Conservation (phyloP, 2,329 filamentous ascomycete species). For the Sarocladium kiliense region DNA sequence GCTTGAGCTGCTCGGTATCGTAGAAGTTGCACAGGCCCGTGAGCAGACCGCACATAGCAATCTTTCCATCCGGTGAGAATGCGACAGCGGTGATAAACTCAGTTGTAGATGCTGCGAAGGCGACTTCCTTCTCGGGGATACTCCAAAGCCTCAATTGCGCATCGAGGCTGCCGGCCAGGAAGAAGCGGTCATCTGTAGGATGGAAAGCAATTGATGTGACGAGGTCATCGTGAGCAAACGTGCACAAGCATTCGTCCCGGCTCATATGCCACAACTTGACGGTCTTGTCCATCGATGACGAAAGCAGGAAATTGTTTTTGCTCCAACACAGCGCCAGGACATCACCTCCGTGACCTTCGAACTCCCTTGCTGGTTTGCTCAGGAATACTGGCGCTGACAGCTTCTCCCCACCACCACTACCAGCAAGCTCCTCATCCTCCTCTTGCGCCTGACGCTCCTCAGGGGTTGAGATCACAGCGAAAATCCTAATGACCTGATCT, state of each 20-base stretch:
- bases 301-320: constrained; percentile 96
- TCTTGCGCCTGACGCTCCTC: constrained; percentile 75
- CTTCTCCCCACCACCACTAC: constrained; percentile 42
- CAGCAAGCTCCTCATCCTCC: constrained; percentile 44
- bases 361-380: constrained; percentile 71
- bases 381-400: constrained; percentile 89
- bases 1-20: constrained; percentile 84
- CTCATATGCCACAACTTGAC: constrained; percentile 91
- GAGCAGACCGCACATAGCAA: constrained; percentile 81
- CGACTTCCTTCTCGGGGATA: constrained; percentile 92
- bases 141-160: constrained; percentile 88
- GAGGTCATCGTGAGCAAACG: constrained; percentile 91
- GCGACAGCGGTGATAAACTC: constrained; percentile 93
- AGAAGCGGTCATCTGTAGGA: constrained; percentile 91
- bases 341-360: constrained; percentile 76
- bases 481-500: constrained; percentile 79
- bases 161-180: constrained; percentile 88
- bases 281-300: constrained; percentile 97
- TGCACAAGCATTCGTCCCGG: constrained; percentile 79
- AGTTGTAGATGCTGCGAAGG: constrained; percentile 68
- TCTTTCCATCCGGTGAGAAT: constrained; percentile 88
- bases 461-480: constrained; percentile 76
- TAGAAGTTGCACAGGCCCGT: constrained; percentile 86
- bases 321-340: constrained; percentile 95
- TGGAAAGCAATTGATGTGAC: constrained; percentile 95